phyloP scores from a whole-genome alignment of 768 basidiomycete genomes.

The Auriscalpium vulgare region DNA sequence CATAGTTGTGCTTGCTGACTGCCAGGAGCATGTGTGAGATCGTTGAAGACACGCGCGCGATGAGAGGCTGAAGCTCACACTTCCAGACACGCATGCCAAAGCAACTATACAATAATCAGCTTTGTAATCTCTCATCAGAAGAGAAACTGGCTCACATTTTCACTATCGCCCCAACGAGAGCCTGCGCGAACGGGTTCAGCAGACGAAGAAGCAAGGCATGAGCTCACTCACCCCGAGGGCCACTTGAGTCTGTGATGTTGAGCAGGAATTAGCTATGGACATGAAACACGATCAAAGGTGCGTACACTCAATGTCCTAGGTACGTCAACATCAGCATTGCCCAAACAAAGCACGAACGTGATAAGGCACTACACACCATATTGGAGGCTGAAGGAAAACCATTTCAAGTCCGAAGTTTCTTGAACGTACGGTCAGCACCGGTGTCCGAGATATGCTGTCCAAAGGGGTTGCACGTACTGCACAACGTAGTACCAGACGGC shows the following conservation, averaged over 20 bases:
- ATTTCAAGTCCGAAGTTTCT: neutral
- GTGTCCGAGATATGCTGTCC: no score
- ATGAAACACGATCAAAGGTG: neutral
- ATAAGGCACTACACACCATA: slow-evolving; percentile 8
- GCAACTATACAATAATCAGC: slow-evolving; percentile 4
- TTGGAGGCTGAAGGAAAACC: slow-evolving; percentile 4
- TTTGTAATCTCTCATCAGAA: neutral
- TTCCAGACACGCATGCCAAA: slow-evolving; percentile 16
- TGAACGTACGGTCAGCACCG: no score
- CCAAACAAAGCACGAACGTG: neutral
- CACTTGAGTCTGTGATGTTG: slow-evolving; percentile 5
- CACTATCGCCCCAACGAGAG: slow-evolving; percentile 8
- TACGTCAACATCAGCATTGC: neutral
- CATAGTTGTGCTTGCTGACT: slow-evolving; percentile 12
- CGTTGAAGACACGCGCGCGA: no score
- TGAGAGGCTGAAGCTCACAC: slow-evolving; percentile 2
- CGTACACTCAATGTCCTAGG: slow-evolving; percentile 12
- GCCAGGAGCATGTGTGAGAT: neutral
- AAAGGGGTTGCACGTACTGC: neutral
- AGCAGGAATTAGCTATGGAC: no score
- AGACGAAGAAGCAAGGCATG: neutral
- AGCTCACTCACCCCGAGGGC: slow-evolving; percentile 10
- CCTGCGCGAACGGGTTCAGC: neutral
- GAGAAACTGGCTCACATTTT: slow-evolving; percentile 4
- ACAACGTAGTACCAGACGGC: slow-evolving; percentile 7